Base-by-base conservation (phyloP, 1,139 yeast species). In the Taphrina confusa region DNA sequence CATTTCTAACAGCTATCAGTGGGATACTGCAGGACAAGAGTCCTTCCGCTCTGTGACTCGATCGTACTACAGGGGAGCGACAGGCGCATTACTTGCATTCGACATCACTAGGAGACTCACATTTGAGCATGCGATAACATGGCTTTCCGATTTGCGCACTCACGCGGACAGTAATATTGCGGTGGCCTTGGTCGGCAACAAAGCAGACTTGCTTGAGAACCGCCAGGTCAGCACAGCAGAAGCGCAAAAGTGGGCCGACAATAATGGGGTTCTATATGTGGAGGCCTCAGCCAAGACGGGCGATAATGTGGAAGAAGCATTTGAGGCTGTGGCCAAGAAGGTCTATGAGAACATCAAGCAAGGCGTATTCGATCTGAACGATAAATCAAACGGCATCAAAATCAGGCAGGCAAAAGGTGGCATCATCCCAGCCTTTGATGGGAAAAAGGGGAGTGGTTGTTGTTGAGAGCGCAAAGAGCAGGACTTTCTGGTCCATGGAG, bases 211-310 rank as follows among this genome's bases (percentile, higher is more conserved):
- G 39, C 50, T 61, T 12, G 69, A 81, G 78, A 57, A 82, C 79
- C 68, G 96, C 64, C 87, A 84, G 52, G 68, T 76, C 12, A 65
- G 72, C 2, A 70, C 69, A 25, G 69, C 71, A 11, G 76, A 76
- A 60, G 75, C 74, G 6, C 65, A 68, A 34, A 68, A 70, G 54
- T 71, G 75, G 65, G 66, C 63, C 56, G 58, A 54, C 51, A 51
- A 54, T 36, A 45, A 54, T 33, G 58, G 51, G 1, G 58, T 54
- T 2, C 25, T 54, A 22, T 90, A 90, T 72, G 88, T 89, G 70
- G 97, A 90, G 73, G 89, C 97, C 1, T 84, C 92, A 66, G 97
- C 97, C 36, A 85, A 88, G 80, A 83, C 89, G 65, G 89, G 89
- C 68, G 85, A 90, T 61, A 86, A 89, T 67, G 96, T 90, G 31